A percentile compares a stretch with the other conserved stretches of the same genome.
phyloP scores from a whole-genome alignment of 345 rosid genomes.

The Salix brachista region DNA sequence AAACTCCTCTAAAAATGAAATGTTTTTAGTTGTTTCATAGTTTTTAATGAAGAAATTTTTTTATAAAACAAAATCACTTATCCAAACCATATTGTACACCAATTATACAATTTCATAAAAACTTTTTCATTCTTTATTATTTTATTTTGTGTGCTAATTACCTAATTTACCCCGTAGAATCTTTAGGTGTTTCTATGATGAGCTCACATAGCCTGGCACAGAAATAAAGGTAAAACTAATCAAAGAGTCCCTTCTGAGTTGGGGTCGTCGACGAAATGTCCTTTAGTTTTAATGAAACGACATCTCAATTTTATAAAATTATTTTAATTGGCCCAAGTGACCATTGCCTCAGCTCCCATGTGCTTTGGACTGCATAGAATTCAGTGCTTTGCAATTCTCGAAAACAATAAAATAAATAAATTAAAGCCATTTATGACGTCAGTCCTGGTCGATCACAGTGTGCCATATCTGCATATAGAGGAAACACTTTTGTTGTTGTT shows the following conservation, averaged over 20 bases:
- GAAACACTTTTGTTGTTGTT: not conserved
- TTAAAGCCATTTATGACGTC: not conserved
- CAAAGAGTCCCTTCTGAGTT: not conserved
- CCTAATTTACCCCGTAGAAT: not conserved
- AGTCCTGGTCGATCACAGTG: not conserved
- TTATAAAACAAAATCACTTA: too few relatives aligned
- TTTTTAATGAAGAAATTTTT: too few relatives aligned
- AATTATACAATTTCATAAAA: too few relatives aligned
- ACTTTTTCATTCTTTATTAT: too few relatives aligned
- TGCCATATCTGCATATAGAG: not conserved
- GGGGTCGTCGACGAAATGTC: not conserved
- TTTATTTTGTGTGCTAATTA: too few relatives aligned
- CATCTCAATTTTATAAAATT: not conserved
- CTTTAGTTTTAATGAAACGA: constrained; percentile 2
- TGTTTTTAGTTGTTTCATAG: too few relatives aligned
- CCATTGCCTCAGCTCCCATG: not conserved
- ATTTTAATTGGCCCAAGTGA: not conserved
- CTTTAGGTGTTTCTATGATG: not conserved
- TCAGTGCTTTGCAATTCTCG: not conserved
- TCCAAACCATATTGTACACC: too few relatives aligned
- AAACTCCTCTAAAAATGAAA: too few relatives aligned
- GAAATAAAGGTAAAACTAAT: not conserved
- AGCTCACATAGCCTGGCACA: not conserved
- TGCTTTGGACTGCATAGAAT: not conserved
- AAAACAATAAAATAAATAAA: not conserved